A percentile compares a stretch with the other conserved stretches of the same genome.
These are phyloP conservation scores for Persicaria maculosa DNA, from an alignment of 148 eudicot genomes.

Conservation along the genomic window DNA sequence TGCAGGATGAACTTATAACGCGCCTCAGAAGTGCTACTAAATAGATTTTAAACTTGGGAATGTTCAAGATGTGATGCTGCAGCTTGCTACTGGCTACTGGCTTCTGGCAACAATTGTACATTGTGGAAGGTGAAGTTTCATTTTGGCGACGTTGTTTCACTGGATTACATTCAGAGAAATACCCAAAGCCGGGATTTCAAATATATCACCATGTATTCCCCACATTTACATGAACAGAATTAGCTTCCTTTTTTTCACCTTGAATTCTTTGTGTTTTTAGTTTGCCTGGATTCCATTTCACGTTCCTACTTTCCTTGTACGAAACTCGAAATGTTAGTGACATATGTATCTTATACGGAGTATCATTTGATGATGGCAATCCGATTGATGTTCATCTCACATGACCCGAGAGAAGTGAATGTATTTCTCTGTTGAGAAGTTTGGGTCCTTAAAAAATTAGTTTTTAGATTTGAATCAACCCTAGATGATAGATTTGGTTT, in stretches of 20 bases:
- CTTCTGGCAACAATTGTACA: not conserved
- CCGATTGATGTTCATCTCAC: too few relatives aligned
- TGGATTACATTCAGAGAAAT: not conserved
- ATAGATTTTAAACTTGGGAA: not conserved
- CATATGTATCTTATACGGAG: too few relatives aligned
- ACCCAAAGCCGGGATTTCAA: not conserved
- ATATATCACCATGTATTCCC: not conserved
- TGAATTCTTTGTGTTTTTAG: not conserved
- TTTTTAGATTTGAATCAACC: too few relatives aligned
- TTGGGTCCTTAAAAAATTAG: too few relatives aligned
- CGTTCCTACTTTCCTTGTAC: too few relatives aligned
- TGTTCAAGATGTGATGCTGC: not conserved
- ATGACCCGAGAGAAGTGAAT: too few relatives aligned
- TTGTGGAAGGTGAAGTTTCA: not conserved
- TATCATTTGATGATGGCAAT: too few relatives aligned
- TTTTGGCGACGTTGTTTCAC: not conserved
- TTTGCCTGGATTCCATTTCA: too few relatives aligned
- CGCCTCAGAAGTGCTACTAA: conserved; percentile 37
- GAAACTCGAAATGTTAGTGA: too few relatives aligned
- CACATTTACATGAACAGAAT: not conserved
- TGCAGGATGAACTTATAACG: conserved; percentile 62
- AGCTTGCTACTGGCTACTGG: not conserved
- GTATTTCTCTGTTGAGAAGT: too few relatives aligned
- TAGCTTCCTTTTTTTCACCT: not conserved
- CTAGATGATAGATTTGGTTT: too few relatives aligned